Conservation (phyloP, 306 rosid genomes). For the Quercus engelmannii region DNA sequence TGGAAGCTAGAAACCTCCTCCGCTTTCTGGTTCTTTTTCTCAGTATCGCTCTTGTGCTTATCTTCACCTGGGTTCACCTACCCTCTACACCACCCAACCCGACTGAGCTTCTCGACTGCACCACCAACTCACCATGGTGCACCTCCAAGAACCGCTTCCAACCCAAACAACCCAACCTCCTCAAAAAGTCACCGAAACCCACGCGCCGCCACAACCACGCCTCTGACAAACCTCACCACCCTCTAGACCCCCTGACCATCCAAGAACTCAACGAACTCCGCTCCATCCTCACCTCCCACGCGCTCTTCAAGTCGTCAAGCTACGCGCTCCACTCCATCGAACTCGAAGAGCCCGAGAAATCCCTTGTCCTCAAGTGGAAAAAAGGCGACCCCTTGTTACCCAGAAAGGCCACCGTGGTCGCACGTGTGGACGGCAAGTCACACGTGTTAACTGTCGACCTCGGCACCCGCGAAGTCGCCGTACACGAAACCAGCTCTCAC, state of each 20-base stretch:
- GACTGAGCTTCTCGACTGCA: conserved; percentile 40
- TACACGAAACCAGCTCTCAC: conserved; percentile 4
- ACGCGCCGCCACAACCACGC: conserved; percentile 32
- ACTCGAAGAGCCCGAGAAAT: conserved; percentile 70
- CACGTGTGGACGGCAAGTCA: conserved; percentile 32
- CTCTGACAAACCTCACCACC: conserved; percentile 65
- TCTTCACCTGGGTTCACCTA: conserved; percentile 52
- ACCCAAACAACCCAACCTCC: conserved; percentile 8
- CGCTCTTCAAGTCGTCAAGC: conserved; percentile 34
- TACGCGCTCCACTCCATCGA: conserved; percentile 50
- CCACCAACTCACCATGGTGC: conserved; percentile 56
- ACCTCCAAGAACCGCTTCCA: conserved; percentile 47
- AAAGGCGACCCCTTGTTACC: conserved; percentile 45
- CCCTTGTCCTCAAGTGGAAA: conserved; percentile 49
- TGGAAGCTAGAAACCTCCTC: conserved; percentile 47
- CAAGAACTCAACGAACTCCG: conserved; percentile 50
- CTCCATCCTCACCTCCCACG: conserved; percentile 46
- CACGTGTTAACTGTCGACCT: conserved; percentile 52
- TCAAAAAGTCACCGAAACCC: conserved; percentile 15
- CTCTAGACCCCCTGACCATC: conserved; percentile 78
- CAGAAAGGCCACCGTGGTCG: conserved; percentile 55
- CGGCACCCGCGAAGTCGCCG: conserved; percentile 23
- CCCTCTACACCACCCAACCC: conserved; percentile 27
- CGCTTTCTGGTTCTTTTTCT: conserved; percentile 41
- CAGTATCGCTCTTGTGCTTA: conserved; percentile 22